Base-by-base conservation (phyloP, 768 basidiomycete genomes). In the Psilocybe cyanescens region DNA sequence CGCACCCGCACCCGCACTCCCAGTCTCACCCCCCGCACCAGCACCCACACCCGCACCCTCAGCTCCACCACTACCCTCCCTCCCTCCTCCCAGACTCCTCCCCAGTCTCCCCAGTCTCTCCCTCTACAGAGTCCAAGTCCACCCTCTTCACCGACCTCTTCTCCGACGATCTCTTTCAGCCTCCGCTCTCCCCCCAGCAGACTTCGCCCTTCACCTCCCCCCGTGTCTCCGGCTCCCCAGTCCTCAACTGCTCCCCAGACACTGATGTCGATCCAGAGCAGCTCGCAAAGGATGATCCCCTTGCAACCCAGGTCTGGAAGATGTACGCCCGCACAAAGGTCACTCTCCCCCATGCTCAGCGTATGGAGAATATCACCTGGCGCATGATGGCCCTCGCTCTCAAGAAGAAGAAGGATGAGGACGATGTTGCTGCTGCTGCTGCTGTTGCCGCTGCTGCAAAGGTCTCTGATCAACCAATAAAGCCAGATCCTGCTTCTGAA, bases 351-450 rank as follows among this genome's bases (percentile, higher is more conserved):
- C 94, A 97, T 71, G 94, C 92, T 0, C 93, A 95, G 75, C 80
- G 96, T 70, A 95, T 99, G 94, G 97, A 99, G 78, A 99, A 98
- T 71, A 74, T 99, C 57, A 97, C 96, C 0, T 98, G 97, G 97
- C 79, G 97, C 61, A 93, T 99, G 95, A 98, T 98, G 96, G 91
- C 95, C 28, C 79, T 99, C 71, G 94, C 92, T 11, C 78, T 99
- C 58, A 90, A 91, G 81, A 97, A 92, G 83, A 89, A 90, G 79
- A 88, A 88, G 75, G 90, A 91, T 47, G 88, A 90, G 19, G 88
- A 90, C 58, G 80, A 85, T 62, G 76, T 75, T 62, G 70, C 68
- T 19, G 19, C 55, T 30, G 48, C 66, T 41, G 30, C 52, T 29
- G 12, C 31, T 29, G 29, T 14, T 2, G 8, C 19, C 3, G n/a